Base-by-base conservation (phyloP, 208 protist genomes). In the Trypanosoma mega region DNA sequence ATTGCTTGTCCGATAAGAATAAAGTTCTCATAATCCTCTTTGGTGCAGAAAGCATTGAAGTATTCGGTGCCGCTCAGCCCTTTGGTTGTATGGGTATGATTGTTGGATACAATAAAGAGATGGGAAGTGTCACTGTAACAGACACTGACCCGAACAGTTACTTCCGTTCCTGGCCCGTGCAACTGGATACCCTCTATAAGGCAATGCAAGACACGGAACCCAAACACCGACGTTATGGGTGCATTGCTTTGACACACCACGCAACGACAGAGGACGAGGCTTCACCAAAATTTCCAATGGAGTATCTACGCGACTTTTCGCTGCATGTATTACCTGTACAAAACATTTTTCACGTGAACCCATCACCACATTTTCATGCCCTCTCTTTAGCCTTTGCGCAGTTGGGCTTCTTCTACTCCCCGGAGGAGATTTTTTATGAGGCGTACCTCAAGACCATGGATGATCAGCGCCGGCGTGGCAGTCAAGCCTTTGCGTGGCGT, bases 381-480 rank as follows among this genome's bases (percentile, higher is more conserved):
- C 63, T 94, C 66, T 94, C 87, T 31, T 78, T 90, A 36, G 87
- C 84, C 34, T 94, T 94, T 54, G 73, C 82, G 2, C 81, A 90
- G 72, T 74, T 94, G 30, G 84, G 82, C 5, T 70, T 78, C 73
- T 94, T 87, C 65, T 94, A 88, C 75, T 92, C 82, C 50, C 87
- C 87, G 1, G 83, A 94, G 70, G 81, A 94, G 63, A 90, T 94
- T 58, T 94, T 94, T 69, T 94, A 94, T 71, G 87, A 94, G 75
- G 83, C 87, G 1, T 94, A 90, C 68, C 78, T 94, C 50, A 90
- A 90, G 72, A 94, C 87, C 9, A 83, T 92, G 79, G 73, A 80
- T 55, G 84, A 87, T 59, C 83, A 94, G 54, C 81, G 84, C 50
- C 78, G 81, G 18, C 87, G 87, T 33, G 84, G 84, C 45, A 90